Evolutionary conservation across 805 yeast species (phyloP).

Genomic region (Candida tammaniensis): DNA sequence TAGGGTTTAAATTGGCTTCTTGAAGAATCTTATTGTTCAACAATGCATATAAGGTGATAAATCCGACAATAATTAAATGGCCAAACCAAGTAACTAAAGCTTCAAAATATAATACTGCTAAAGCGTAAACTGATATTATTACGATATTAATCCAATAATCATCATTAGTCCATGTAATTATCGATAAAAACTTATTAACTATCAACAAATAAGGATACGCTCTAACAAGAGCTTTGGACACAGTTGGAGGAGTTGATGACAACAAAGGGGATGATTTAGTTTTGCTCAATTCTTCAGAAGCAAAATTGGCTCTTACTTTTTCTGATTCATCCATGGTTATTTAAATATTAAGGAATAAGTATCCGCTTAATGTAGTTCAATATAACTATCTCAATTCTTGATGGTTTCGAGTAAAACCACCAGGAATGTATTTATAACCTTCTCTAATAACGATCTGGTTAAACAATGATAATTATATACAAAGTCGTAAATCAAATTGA

Average conservation of each 20-base stretch:
- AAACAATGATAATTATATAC: too few relatives aligned
- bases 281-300: slow-evolving; percentile 16
- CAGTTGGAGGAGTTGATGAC: slow-evolving; percentile 86
- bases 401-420: too few relatives aligned
- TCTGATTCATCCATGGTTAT: neutral
- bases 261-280: slow-evolving; percentile 76
- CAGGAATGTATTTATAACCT: too few relatives aligned
- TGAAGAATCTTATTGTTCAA: slow-evolving; percentile 55
- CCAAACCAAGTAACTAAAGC: slow-evolving; percentile 77
- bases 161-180: slow-evolving; percentile 89
- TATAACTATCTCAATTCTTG: too few relatives aligned
- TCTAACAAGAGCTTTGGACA: slow-evolving; percentile 75
- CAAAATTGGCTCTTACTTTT: slow-evolving; percentile 31
- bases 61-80: slow-evolving; percentile 65
- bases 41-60: slow-evolving; percentile 58
- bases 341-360: too few relatives aligned
- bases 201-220: slow-evolving; percentile 83
- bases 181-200: slow-evolving; percentile 64
- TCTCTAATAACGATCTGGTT: too few relatives aligned
- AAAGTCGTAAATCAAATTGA: too few relatives aligned
- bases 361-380: too few relatives aligned
- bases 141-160: slow-evolving; percentile 75
- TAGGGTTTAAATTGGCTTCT: slow-evolving; percentile 65
- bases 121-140: slow-evolving; percentile 50
- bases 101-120: slow-evolving; percentile 75